Conservation (phyloP, 305 asterid genomes). For the Fraxinus greggii region DNA sequence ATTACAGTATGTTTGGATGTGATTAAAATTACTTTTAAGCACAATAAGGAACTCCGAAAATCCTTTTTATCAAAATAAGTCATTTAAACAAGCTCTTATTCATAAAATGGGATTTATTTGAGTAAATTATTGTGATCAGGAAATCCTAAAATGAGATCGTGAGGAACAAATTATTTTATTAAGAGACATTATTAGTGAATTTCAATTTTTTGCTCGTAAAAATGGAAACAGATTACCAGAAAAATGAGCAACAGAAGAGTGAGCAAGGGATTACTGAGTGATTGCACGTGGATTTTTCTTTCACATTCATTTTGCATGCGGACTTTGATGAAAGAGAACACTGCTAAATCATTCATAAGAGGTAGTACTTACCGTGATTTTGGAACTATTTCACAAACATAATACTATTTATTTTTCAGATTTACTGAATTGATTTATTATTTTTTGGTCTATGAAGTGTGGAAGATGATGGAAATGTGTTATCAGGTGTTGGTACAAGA, state of each 20-base stretch:
- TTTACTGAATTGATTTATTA: neutral
- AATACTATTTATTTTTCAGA: neutral
- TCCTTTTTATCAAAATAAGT: neutral
- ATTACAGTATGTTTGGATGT: neutral
- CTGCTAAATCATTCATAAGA: conserved; percentile 65
- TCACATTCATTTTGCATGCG: conserved; percentile 68
- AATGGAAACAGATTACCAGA: conserved; percentile 57
- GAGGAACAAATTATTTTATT: neutral
- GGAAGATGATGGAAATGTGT: conserved; percentile 96
- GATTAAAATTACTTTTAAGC: neutral
- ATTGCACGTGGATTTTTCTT: conserved; percentile 62
- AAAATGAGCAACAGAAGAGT: conserved; percentile 68
- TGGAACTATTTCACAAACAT: neutral
- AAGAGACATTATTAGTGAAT: neutral
- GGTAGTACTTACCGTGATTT: conserved; percentile 42
- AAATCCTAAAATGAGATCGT: neutral
- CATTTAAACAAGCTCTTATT: neutral
- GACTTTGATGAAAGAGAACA: conserved; percentile 69
- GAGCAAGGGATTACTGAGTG: conserved; percentile 64
- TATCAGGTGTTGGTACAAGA: conserved; percentile 65
- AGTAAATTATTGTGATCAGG: neutral
- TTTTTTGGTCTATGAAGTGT: conserved; percentile 43
- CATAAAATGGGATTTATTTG: neutral
- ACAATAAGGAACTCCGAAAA: neutral
- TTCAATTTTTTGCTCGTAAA: neutral